Evolutionary conservation across 2,329 filamentous ascomycete genomes (phyloP).

Genomic region (Cytospora mali): DNA sequence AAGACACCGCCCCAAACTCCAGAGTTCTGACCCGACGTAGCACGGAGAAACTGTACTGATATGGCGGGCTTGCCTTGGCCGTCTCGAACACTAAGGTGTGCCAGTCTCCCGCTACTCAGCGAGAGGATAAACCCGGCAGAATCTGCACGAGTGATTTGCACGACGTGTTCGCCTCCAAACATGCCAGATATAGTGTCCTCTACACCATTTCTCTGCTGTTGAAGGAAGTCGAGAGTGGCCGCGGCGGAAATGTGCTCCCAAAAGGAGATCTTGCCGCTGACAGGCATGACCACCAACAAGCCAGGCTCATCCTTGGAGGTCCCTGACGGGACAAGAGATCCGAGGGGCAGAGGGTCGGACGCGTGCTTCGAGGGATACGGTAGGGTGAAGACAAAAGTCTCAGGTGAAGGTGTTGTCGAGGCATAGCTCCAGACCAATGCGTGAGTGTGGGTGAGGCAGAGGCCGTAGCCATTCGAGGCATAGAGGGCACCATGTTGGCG

Average conservation of each 20-base stretch:
- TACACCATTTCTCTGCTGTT: constrained; percentile 78
- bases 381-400: constrained; percentile 79
- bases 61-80: constrained; percentile 83
- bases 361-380: constrained; percentile 70
- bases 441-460: constrained; percentile 78
- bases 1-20: constrained; percentile 64
- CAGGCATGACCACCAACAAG: constrained; percentile 82
- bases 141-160: constrained; percentile 80
- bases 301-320: constrained; percentile 80
- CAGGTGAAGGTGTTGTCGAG: constrained; percentile 65
- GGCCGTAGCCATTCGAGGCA: constrained; percentile 70
- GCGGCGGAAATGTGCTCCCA: constrained; percentile 95
- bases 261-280: constrained; percentile 82
- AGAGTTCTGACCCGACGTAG: constrained; percentile 55
- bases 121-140: constrained; percentile 82
- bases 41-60: constrained; percentile 74
- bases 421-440: constrained; percentile 92
- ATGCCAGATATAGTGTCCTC: constrained; percentile 75
- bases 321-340: constrained; percentile 78
- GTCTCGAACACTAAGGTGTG: constrained; percentile 85
- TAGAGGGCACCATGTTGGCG: constrained; percentile 68
- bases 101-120: constrained; percentile 83
- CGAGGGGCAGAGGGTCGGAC: constrained; percentile 76
- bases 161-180: constrained; percentile 76
- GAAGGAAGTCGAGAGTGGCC: constrained; percentile 79